Conservation (phyloP, 305 asterid genomes). For the Plantago coronopus region DNA sequence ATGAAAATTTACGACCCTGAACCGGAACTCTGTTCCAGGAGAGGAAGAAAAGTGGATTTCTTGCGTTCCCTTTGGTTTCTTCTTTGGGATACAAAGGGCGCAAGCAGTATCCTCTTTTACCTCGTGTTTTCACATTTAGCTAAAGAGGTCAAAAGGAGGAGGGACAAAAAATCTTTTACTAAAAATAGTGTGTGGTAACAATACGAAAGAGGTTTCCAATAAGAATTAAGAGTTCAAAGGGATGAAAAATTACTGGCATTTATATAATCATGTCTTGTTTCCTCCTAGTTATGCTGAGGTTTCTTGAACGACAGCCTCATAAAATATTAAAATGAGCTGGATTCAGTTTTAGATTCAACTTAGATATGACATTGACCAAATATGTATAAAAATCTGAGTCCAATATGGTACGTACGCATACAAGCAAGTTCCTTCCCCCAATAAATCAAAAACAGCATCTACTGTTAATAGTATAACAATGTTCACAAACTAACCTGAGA, state of each 20-base stretch:
- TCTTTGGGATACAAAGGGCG: neutral
- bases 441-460: no score
- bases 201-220: neutral
- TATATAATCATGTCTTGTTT: neutral
- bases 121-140: neutral
- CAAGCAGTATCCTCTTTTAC: slow-evolving; percentile 2
- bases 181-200: neutral
- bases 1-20: slow-evolving; percentile 1
- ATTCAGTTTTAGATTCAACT: neutral
- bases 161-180: neutral
- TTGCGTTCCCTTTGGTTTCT: neutral
- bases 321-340: neutral
- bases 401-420: no score
- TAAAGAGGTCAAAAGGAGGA: neutral
- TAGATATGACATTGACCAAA: no score
- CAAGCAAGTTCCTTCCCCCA: no score
- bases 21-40: neutral
- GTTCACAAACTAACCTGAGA: no score
- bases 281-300: neutral
- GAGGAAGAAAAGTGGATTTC: neutral
- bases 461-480: no score
- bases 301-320: neutral
- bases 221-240: neutral
- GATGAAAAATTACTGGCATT: neutral
- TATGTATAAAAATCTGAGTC: no score